Evolutionary conservation across 1,139 yeast genomes (phyloP).

Genomic region (Scheffersomyces quercinus): DNA sequence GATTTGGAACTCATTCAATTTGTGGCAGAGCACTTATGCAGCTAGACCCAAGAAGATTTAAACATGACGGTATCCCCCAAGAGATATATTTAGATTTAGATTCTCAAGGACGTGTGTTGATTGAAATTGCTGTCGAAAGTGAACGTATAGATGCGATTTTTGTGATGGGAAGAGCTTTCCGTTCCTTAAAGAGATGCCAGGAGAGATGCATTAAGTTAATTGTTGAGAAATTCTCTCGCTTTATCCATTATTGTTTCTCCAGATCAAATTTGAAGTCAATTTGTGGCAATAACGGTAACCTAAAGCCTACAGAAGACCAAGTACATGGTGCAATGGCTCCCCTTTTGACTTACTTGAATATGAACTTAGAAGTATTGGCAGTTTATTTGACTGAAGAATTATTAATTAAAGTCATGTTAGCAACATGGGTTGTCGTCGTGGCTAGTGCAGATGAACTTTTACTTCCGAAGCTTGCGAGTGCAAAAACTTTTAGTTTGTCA

Average conservation of each 20-base stretch:
- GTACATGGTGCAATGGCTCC: slow-evolving; percentile 74
- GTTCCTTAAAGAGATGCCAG: slow-evolving; percentile 62
- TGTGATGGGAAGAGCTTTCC: slow-evolving; percentile 73
- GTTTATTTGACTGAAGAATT: slow-evolving; percentile 59
- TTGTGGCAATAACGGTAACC: slow-evolving; percentile 52
- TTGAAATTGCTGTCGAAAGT: slow-evolving; percentile 74
- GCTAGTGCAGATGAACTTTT: slow-evolving; percentile 64
- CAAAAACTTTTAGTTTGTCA: slow-evolving; percentile 41
- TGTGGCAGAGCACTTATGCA: slow-evolving; percentile 69
- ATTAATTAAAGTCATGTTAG: slow-evolving; percentile 67
- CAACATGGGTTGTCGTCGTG: slow-evolving; percentile 73
- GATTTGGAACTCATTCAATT: slow-evolving; percentile 57
- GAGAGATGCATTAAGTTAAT: slow-evolving; percentile 65
- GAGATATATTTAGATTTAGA: slow-evolving; percentile 64
- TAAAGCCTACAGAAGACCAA: slow-evolving; percentile 50
- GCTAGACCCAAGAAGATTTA: slow-evolving; percentile 64
- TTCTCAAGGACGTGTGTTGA: slow-evolving; percentile 62
- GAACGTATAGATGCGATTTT: slow-evolving; percentile 78
- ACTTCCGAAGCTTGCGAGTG: slow-evolving; percentile 69
- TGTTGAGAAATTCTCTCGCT: slow-evolving; percentile 59
- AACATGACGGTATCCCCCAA: slow-evolving; percentile 68
- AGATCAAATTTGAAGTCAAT: slow-evolving; percentile 48
- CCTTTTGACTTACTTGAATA: slow-evolving; percentile 70
- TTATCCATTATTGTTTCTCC: slow-evolving; percentile 43
- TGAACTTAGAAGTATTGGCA: slow-evolving; percentile 68